Evolutionary conservation across 345 rosid species (phyloP), one percentile per base, ranked within the genome.

Genomic region (Diplotaxis tenuifolia): DNA sequence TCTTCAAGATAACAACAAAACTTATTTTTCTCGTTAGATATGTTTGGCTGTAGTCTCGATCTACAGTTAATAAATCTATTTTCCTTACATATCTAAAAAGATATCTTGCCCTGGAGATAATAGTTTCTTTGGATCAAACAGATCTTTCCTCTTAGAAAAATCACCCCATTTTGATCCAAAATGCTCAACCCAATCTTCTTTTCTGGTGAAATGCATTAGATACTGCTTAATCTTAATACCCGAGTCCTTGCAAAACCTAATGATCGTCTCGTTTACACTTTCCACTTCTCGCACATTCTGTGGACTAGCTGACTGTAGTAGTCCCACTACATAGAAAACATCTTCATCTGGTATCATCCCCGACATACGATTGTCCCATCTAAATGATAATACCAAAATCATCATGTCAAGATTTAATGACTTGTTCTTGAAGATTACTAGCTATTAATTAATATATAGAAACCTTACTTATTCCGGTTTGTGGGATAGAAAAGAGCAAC

Each of bases 321-420:
- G 75, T 72, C 96, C 97, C 0, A 94, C 83, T 0, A 96, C 66
- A 73, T 94, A 94, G 77, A 91, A 70, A 9, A 89, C 76, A 0
- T 94, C 92, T 73, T 89, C 96, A 1, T 87, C 83, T 36, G 97
- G 92, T 68, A 85, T 79, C 16, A 81, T 86, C 2, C 88, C 93
- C 0, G 98, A 94, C 81, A 80, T 94, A 59, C 81, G 82, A 20
- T 85, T 82, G 70, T 94, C 89, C 97, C 97, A 94, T 79, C 97
- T 94, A 86, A n/a, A 53, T 3, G 47, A 32, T 12, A 55, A 73
- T 38, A 42, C 16, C 19, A 60, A 18, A 4, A 8, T 27, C 75
- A 63, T 54, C 45, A 15, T 16, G 18, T 9, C 34, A 12, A 52
- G 23, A 16, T 8, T 0, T 58, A 45, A 1, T 28, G 8, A 32